Conservation (phyloP, 805 yeast genomes). For the Suhomyces faveliae region DNA sequence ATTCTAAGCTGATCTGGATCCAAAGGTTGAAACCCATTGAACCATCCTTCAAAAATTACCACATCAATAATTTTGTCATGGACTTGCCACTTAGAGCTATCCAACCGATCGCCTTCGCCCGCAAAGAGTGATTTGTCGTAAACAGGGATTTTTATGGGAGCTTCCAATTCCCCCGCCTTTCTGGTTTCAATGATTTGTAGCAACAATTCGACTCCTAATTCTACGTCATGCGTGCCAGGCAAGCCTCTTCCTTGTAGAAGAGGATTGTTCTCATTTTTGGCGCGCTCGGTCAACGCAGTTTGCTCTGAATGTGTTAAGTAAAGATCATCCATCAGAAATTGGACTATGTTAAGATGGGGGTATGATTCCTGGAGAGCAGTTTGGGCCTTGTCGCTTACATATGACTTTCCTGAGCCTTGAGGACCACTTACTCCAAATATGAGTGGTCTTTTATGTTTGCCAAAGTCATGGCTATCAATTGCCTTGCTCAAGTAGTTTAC, state of each 20-base stretch:
- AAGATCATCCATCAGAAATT: conserved; percentile 81
- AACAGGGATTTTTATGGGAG: conserved; percentile 48
- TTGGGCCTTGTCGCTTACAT: conserved; percentile 44
- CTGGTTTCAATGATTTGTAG: conserved; percentile 20
- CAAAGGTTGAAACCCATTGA: conserved; percentile 62
- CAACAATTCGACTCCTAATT: conserved; percentile 39
- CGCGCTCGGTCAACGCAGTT: conserved; percentile 33
- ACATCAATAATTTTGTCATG: conserved; percentile 50
- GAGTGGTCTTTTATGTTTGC: conserved; percentile 34
- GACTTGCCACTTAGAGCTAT: conserved; percentile 36
- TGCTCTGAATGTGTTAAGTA: conserved; percentile 72
- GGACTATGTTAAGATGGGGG: conserved; percentile 40
- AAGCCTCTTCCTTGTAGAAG: conserved; percentile 78
- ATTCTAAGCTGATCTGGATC: conserved; percentile 20
- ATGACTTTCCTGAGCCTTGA: conserved; percentile 79
- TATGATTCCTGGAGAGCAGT: conserved; percentile 29
- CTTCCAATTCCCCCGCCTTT: conserved; percentile 7
- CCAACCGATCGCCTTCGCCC: conserved; percentile 80
- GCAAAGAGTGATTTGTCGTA: conserved; percentile 72
- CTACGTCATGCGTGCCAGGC: conserved; percentile 90
- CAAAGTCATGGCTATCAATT: conserved; percentile 23
- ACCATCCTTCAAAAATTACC: conserved; percentile 92
- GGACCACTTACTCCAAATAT: conserved; percentile 66
- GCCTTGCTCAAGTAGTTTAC: conserved; percentile 28
- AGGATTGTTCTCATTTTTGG: conserved; percentile 41